Evolutionary conservation across 139 green algal species (phyloP).

Genomic region (Ettlia oleoabundans): DNA sequence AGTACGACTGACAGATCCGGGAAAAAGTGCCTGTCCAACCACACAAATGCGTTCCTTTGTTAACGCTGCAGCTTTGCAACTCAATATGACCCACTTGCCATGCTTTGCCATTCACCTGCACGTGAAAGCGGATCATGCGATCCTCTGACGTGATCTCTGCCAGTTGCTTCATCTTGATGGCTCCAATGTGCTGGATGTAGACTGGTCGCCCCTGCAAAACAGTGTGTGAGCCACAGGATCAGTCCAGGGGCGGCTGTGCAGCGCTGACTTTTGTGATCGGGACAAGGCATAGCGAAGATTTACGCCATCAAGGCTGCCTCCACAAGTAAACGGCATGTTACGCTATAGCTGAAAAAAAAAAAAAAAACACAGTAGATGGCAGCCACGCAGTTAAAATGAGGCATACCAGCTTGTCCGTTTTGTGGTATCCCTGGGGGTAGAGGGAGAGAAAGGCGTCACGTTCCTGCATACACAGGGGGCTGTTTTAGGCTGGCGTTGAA

Average conservation of each 20-base stretch:
- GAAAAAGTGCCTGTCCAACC: neutral
- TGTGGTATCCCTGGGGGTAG: constrained; percentile 89
- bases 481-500: neutral
- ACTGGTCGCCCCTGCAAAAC: constrained; percentile 79
- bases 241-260: too few species aligned
- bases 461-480: constrained; percentile 74
- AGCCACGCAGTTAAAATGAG: too few species aligned
- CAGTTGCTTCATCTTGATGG: constrained; percentile 77
- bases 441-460: constrained; percentile 86
- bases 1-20: too few species aligned
- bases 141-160: constrained; percentile 84
- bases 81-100: too few species aligned
- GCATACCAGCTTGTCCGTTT: constrained; percentile 71
- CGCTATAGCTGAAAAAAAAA: too few species aligned
- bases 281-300: too few species aligned
- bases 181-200: constrained; percentile 89
- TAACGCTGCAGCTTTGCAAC: too few species aligned
- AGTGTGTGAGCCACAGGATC: too few species aligned
- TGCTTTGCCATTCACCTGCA: too few species aligned
- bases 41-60: neutral
- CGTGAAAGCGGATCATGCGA: constrained; percentile 90
- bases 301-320: neutral
- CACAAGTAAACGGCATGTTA: too few species aligned
- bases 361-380: too few species aligned
- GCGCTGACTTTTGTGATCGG: too few species aligned